A percentile compares a stretch with the other conserved stretches of the same genome.
phyloP scores from a whole-genome alignment of 257 asterid genomes.

The Salvia splendens region DNA sequence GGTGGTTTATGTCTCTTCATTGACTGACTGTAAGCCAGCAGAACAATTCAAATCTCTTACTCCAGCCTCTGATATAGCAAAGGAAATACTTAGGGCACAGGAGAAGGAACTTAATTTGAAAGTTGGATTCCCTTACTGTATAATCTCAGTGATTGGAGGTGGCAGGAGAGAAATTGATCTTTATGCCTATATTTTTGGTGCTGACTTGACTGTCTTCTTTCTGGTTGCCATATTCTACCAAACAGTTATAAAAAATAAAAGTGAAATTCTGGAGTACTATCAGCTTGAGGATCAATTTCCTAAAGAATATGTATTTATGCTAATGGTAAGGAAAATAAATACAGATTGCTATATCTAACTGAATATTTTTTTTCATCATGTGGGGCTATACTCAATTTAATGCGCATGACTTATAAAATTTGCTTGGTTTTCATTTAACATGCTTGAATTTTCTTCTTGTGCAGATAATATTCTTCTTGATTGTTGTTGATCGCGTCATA shows the following conservation, averaged over 20 bases:
- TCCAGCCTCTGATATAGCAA: constrained; percentile 95
- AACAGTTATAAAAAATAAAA: constrained; percentile 84
- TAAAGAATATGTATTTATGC: constrained; percentile 80
- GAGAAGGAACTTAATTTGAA: constrained; percentile 51
- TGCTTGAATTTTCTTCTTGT: constrained; percentile 37
- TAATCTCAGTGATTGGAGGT: constrained; percentile 87
- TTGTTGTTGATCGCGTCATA: constrained; percentile 91
- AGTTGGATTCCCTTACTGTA: constrained; percentile 78
- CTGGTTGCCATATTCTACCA: constrained; percentile 92
- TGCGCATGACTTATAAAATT: constrained; percentile 1
- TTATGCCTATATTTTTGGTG: constrained; percentile 92
- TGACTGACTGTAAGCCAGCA: constrained; percentile 57
- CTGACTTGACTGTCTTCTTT: constrained; percentile 89
- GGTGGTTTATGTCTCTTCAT: constrained; percentile 78
- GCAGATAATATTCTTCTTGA: constrained; percentile 97
- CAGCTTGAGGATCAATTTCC: constrained; percentile 99
- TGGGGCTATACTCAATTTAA: constrained; percentile 17
- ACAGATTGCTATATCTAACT: not conserved
- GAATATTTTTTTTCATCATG: not conserved
- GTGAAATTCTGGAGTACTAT: constrained; percentile 87
- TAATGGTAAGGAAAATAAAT: constrained; percentile 64
- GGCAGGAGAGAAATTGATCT: constrained; percentile 96
- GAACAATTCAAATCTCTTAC: constrained; percentile 83
- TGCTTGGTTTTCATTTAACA: constrained; percentile 25
- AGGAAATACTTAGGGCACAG: constrained; percentile 72